These are phyloP conservation scores for Gonapodya prolifera DNA, from an alignment of 192 early-diverging fungal species.

Conservation along the genomic window DNA sequence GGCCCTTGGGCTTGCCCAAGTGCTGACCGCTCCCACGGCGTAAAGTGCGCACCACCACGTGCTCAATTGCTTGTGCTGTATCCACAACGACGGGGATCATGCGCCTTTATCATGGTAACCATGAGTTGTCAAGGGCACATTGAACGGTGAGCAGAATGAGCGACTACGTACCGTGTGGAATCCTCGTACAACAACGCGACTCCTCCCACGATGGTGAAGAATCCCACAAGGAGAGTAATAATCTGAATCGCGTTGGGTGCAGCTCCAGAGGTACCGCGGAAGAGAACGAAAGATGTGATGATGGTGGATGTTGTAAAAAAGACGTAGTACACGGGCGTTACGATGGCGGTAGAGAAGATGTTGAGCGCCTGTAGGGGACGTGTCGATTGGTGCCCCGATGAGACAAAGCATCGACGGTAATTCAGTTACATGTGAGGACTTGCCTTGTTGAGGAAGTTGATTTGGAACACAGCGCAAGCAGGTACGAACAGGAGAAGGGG, in stretches of 20 bases:
- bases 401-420: no score
- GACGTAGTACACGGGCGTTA: constrained; percentile 66
- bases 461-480: constrained; percentile 36
- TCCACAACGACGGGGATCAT: background rate
- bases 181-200: background rate
- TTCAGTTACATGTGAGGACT: no score
- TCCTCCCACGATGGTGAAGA: background rate
- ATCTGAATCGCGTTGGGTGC: background rate
- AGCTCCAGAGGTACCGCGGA: constrained; percentile 21
- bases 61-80: background rate
- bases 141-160: no score
- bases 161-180: background rate
- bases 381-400: no score
- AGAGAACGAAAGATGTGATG: constrained; percentile 48
- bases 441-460: constrained; percentile 52
- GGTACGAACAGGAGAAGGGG: constrained; percentile 41
- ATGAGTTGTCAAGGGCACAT: background rate
- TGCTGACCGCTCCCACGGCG: background rate
- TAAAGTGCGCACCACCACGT: background rate
- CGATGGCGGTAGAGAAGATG: constrained; percentile 55
- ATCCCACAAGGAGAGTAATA: background rate
- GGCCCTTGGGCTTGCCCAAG: background rate
- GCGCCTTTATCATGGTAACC: background rate
- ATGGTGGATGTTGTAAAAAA: constrained; percentile 57
- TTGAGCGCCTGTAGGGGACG: constrained; percentile 48